These are phyloP conservation scores for Fusarium sp. DNA, from an alignment of 2,329 filamentous ascomycete species.

Conservation along the genomic window DNA sequence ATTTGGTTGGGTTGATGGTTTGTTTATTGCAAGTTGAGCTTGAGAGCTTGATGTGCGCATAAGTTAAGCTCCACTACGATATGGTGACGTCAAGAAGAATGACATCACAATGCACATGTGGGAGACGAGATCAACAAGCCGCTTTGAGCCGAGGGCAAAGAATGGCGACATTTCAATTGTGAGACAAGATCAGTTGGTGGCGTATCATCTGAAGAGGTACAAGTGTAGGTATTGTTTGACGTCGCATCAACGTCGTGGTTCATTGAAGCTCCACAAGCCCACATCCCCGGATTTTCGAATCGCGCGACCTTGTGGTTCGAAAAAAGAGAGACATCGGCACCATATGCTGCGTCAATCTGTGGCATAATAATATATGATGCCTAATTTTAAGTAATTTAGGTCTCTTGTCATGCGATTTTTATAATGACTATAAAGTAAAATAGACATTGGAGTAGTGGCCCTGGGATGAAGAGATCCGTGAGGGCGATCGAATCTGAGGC, in stretches of 20 bases:
- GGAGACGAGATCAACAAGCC: background rate
- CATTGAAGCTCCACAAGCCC: slow-evolving; percentile 4
- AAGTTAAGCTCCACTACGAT: slow-evolving; percentile 11
- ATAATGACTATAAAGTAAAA: background rate
- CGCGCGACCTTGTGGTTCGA: too few relatives aligned
- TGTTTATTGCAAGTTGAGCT: slow-evolving; percentile 1
- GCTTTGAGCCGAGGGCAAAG: slow-evolving; percentile 1
- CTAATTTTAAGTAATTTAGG: too few relatives aligned
- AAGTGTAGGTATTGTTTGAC: background rate
- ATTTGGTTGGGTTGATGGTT: background rate
- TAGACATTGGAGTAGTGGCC: background rate
- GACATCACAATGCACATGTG: slow-evolving; percentile 28
- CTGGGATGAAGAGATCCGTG: rapidly evolving
- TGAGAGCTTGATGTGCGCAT: background rate
- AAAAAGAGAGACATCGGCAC: too few relatives aligned
- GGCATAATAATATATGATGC: too few relatives aligned
- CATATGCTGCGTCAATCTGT: too few relatives aligned
- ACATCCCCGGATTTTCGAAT: background rate
- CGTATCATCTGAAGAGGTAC: background rate
- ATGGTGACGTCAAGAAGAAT: slow-evolving; percentile 41
- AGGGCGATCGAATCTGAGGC: too few relatives aligned
- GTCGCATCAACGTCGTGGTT: background rate
- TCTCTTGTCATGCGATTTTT: background rate
- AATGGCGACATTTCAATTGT: background rate
- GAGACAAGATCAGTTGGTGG: background rate